Conservation (phyloP, 805 yeast species). For the Kregervanrija delftensis region DNA sequence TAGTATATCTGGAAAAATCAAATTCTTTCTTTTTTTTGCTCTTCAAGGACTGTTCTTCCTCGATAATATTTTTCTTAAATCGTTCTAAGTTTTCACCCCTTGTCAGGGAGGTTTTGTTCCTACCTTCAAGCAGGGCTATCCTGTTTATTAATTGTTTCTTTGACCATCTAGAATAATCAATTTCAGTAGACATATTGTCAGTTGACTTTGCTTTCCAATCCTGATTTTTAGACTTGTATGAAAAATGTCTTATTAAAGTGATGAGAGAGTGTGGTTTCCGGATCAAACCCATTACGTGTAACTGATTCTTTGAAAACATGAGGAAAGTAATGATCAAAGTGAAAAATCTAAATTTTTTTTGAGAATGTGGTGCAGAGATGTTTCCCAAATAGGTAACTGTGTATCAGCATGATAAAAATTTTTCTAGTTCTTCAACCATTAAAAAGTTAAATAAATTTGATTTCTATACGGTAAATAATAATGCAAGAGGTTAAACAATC, state of each 20-base stretch:
- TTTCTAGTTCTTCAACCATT: neutral
- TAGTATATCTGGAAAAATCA: constrained; percentile 57
- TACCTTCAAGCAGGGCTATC: constrained; percentile 49
- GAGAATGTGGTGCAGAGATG: constrained; percentile 1
- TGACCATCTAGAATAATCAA: constrained; percentile 54
- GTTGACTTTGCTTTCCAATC: too few species aligned
- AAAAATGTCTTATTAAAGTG: too few species aligned
- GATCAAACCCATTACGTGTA: too few species aligned
- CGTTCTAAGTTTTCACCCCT: constrained; percentile 5
- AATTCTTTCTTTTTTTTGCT: constrained; percentile 37
- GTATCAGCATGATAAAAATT: neutral
- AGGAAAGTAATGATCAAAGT: neutral
- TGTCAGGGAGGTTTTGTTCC: neutral
- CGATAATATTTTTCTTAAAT: neutral
- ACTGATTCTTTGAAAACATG: too few species aligned
- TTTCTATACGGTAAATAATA: neutral
- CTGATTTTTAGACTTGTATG: too few species aligned
- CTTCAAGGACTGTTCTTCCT: neutral
- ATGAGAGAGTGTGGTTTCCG: too few species aligned
- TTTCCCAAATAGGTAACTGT: constrained; percentile 4
- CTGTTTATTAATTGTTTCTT: constrained; percentile 55
- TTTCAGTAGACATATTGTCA: neutral
- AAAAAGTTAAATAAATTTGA: neutral
- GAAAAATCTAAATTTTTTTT: neutral
- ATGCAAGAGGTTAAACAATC: constrained; percentile 30